Evolutionary conservation across 768 basidiomycete species (phyloP), one percentile per base, ranked within the genome.

Genomic region (Phanerodontia chrysosporium): DNA sequence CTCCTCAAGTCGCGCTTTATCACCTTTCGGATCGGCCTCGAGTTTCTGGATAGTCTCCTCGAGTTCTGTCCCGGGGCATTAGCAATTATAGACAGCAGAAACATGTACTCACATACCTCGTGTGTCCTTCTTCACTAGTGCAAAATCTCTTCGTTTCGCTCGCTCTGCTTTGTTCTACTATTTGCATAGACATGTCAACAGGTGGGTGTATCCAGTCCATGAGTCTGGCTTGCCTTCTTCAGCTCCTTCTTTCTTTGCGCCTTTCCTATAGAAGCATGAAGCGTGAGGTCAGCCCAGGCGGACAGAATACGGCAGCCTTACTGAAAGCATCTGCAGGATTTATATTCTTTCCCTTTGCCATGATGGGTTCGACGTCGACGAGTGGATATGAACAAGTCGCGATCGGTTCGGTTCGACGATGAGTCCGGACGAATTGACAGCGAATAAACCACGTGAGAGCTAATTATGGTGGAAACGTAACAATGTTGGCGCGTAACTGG

Each of bases 261-360:
- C 75, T 98, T 98, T 57, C 95, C 95, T 97, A 65, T 13, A 25
- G 32, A 35, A 30, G 3, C n/a, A 5, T 27, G 24, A 12, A 8
- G 18, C 14, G 30, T 51, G n/a, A 51, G 49, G 8, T 4, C n/a
- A n/a, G n/a, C n/a, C n/a, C n/a, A n/a, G n/a, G n/a, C n/a, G n/a
- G n/a, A n/a, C n/a, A n/a, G n/a, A n/a, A n/a, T n/a, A n/a, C n/a
- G n/a, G n/a, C n/a, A n/a, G n/a, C n/a, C 90, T 68, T 68, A 92
- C 96, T 86, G 72, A 79, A 89, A 0, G 96, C 88, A 70, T 99
- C 96, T n/a, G 91, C 96, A 25, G 96, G 96, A 70, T 99, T 99
- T 59, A 86, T 70, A 58, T 79, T 85, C 70, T 95, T 96, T 25
- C 83, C 85, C 74, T 95, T 96, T 13, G 83, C 86, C 93, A 95